A percentile compares a stretch with the other conserved stretches of the same genome.
Evolutionary conservation across 768 basidiomycete species (phyloP).

Genomic region (Lentinula lateritia): DNA sequence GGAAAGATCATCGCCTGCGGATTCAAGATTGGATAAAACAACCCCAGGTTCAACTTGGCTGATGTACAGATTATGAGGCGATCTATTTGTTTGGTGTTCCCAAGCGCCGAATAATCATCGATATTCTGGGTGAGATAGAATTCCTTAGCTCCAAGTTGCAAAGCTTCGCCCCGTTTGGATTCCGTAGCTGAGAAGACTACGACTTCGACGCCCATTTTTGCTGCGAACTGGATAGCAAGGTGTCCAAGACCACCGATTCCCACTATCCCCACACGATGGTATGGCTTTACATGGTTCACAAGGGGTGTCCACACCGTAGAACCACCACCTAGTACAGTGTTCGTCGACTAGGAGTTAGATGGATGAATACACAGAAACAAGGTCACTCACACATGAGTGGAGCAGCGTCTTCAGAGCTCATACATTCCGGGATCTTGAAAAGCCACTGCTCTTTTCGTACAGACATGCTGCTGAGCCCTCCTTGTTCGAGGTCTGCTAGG

Average conservation of each 20-base stretch:
- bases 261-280: conserved; percentile 25
- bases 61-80: conserved; percentile 26
- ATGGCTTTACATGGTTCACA: conserved; percentile 14
- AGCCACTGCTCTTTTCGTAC: conserved; percentile 24
- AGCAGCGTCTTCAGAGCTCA: conserved; percentile 22
- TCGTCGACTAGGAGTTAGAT: neutral
- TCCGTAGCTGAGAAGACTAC: conserved; percentile 28
- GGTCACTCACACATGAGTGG: conserved; percentile 30
- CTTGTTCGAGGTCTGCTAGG: conserved; percentile 21
- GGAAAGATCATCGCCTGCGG: conserved; percentile 19
- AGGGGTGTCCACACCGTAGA: conserved; percentile 24
- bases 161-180: conserved; percentile 23
- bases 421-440: conserved; percentile 23
- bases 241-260: conserved; percentile 32
- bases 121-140: conserved; percentile 23
- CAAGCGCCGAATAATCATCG: conserved; percentile 11
- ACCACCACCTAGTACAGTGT: conserved; percentile 16
- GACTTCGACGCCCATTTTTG: conserved; percentile 33
- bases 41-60: conserved; percentile 5
- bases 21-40: conserved; percentile 18
- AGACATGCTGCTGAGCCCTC: conserved; percentile 25
- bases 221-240: conserved; percentile 29
- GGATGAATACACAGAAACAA: neutral
- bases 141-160: conserved; percentile 22
- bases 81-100: conserved; percentile 16